Conservation (phyloP, 2,329 filamentous ascomycete species). For the Ceratocystiopsis brevicomis region DNA sequence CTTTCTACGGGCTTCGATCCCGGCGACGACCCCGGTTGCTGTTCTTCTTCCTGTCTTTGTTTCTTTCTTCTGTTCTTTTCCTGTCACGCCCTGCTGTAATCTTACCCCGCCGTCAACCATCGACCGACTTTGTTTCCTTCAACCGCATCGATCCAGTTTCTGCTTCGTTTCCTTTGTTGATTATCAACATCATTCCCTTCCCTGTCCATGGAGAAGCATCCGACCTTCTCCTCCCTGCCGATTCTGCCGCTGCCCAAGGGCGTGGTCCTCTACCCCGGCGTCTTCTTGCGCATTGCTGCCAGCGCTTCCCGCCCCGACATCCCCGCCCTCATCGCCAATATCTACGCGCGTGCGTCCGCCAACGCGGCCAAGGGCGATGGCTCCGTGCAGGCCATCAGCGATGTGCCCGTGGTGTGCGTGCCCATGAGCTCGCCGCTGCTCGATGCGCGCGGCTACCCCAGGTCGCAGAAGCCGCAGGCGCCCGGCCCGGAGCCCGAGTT, state of each 20-base stretch:
- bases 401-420: slow-evolving; percentile 69
- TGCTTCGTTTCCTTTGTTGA: no score
- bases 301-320: slow-evolving; percentile 67
- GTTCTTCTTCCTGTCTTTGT: background rate
- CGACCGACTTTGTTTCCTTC: no score
- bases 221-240: slow-evolving; percentile 36
- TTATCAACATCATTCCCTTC: background rate
- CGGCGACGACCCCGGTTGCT: background rate
- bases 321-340: slow-evolving; percentile 65
- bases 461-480: slow-evolving; percentile 12
- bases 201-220: no score
- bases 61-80: background rate
- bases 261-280: slow-evolving; percentile 67
- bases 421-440: slow-evolving; percentile 63
- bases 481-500: slow-evolving; percentile 29
- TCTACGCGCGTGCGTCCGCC: slow-evolving; percentile 54
- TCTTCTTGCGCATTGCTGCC: slow-evolving; percentile 69
- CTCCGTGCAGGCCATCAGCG: slow-evolving; percentile 41
- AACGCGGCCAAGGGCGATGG: slow-evolving; percentile 30
- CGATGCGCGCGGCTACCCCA: slow-evolving; percentile 52
- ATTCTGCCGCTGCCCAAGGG: slow-evolving; percentile 68
- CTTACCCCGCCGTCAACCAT: no score
- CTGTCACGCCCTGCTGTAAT: no score
- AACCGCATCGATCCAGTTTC: no score
- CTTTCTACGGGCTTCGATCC: slow-evolving; percentile 5